Evolutionary conservation across 768 basidiomycete species (phyloP), one percentile per base, ranked within the genome.

Genomic region (Mycena filopes): DNA sequence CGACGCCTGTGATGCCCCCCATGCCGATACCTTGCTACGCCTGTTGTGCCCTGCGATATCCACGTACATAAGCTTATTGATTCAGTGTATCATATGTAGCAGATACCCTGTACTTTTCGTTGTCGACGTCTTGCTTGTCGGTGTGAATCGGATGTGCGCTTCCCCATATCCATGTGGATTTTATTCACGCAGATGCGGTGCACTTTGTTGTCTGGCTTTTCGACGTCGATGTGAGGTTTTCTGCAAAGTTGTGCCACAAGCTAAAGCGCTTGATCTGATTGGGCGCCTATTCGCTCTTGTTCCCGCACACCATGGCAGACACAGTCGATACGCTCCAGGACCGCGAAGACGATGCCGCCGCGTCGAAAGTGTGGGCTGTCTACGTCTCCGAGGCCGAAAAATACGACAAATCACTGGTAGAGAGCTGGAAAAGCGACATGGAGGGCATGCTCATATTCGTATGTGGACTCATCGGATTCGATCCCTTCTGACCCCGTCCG

Each of bases 51-150:
- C 12, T 10, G 25, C 23, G 31, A 20, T 26, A 13, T 46, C 29
- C 31, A 25, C 9, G 6, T 29, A 23, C 18, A 26, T 41, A 36
- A 60, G 49, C 58, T 60, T 50, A 60, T 60, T 60, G 45, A 23
- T 20, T 25, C 57, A 25, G 13, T 51, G 47, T 51, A 60, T 51
- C 29, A 50, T 51, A 40, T 60, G 58, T 60, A 50, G 46, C 20
- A n/a, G 43, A 56, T 56, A 56, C 55, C 55, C 43, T 45, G 45
- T 56, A 55, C 40, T 55, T 38, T 46, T 2, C 45, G 45, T 28
- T 29, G 36, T 41, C 41, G 40, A 20, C 7, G 10, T 51, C 16
- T 1, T 21, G 23, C 15, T 26, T 5, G 12, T 46, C 45, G 21
- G 7, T 21, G 45, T 46, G 45, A 25, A 46, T 25, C 21, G 41